phyloP scores from a whole-genome alignment of 192 early-diverging fungal species.

The Funneliformis geosporum region DNA sequence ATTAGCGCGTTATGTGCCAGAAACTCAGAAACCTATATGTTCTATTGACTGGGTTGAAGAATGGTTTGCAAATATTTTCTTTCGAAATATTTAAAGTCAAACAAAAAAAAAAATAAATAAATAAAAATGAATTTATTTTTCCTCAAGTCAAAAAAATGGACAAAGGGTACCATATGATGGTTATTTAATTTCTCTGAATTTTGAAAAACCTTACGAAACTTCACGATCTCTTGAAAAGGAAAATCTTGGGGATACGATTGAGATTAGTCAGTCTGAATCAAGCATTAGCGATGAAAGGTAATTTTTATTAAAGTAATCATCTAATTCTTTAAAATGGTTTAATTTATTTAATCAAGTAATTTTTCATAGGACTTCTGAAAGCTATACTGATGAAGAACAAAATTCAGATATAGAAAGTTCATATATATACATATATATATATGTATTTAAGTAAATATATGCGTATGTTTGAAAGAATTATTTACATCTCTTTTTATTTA shows the following conservation, averaged over 20 bases:
- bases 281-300: neutral
- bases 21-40: slow-evolving; percentile 1
- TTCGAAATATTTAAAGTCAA: neutral
- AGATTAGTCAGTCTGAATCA: neutral
- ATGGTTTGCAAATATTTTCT: neutral
- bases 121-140: neutral
- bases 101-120: neutral
- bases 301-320: neutral
- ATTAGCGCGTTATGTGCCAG: neutral
- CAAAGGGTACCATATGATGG: neutral
- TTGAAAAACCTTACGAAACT: neutral
- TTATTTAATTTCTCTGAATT: neutral
- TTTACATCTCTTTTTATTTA: neutral
- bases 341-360: neutral
- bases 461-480: neutral
- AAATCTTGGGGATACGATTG: neutral
- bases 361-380: neutral
- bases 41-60: slow-evolving; percentile 15
- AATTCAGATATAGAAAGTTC: neutral
- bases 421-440: neutral
- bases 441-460: neutral
- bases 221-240: too few species aligned
- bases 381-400: neutral
- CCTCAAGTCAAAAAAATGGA: neutral
- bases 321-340: neutral